A percentile compares a stretch with the other conserved stretches of the same genome.
phyloP scores from a whole-genome alignment of 305 asterid genomes.

The Fraxinus sp. region DNA sequence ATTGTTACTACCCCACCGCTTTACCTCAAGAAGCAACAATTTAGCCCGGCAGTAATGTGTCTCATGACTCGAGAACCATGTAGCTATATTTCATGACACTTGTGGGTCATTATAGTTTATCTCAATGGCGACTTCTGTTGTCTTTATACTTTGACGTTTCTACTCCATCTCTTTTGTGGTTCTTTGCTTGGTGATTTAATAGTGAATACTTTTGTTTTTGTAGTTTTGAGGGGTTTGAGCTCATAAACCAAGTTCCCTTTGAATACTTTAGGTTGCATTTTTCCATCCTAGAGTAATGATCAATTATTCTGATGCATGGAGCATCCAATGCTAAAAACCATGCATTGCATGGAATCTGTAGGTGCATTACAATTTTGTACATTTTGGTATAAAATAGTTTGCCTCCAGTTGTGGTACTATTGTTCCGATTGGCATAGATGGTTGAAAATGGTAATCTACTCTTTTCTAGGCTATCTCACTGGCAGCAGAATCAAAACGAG shows the following conservation, averaged over 20 bases:
- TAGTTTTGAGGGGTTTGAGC: background rate
- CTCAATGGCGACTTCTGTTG: background rate
- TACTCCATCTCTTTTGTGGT: background rate
- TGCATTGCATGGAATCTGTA: background rate
- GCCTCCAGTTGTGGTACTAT: background rate
- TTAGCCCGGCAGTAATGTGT: background rate
- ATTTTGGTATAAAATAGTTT: background rate
- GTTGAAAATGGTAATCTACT: slow-evolving; percentile 20
- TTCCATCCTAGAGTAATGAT: background rate
- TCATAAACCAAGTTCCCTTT: background rate
- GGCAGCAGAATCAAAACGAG: slow-evolving; percentile 81
- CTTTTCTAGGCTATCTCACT: slow-evolving; percentile 60
- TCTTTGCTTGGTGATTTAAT: slow-evolving; percentile 1
- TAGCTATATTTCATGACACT: background rate
- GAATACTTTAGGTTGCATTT: background rate
- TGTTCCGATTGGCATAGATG: background rate
- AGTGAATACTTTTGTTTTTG: background rate
- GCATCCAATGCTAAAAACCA: background rate
- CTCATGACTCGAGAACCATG: background rate
- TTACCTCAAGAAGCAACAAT: background rate
- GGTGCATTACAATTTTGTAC: slow-evolving; percentile 3
- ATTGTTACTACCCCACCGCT: background rate
- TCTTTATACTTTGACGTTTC: background rate
- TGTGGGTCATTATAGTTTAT: background rate
- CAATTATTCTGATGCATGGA: slow-evolving; percentile 9